Evolutionary conservation across 257 asterid species (phyloP), one percentile per base, ranked within the genome.

Genomic region (Galeopsis tetrahit): DNA sequence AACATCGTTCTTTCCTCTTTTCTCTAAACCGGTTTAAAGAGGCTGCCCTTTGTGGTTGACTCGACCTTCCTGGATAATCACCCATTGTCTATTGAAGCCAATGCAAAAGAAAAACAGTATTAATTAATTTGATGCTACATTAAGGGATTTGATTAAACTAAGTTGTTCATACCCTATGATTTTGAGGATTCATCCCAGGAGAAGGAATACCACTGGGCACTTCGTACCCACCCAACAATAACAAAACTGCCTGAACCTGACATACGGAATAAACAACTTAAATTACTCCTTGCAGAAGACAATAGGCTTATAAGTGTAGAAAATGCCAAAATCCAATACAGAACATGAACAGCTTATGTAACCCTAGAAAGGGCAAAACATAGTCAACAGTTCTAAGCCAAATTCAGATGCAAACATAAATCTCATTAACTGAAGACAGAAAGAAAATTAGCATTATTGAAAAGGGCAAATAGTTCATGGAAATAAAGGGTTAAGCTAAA

Each of bases 1-100:
- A 95, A 79, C 98, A 91, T 21, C 99, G 76, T 55, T 95, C 99
- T 84, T 95, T 95, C 76, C 95, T 85, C 86, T 91, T 95, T 78
- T 95, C 97, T 73, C 99, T 86, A 78, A 95, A 95, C 31, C 98
- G 86, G 82, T 89, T 90, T 77, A 91, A 86, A 67, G 97, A 95
- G 66, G 97, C 98, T 78, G 88, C 98, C 63, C 99, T 81, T 70
- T 91, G 96, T 21, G 97, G 97, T 68, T 81, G 98, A 78, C 86
- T 95, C 58, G 89, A 86, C 81, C 89, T 85, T 75, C 79, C 90
- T 3, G 98, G 96, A 75, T 77, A 88, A 49, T 87, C 96, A 69
- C 81, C 87, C 79, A 84, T 69, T 34, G 76, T 86, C 98, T 95
- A 63, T 75, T 38, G 68, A 77, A 59, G 66, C 73, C 69, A 48